These are phyloP conservation scores for Acrodontium crateriforme DNA, from an alignment of 2,329 filamentous ascomycete genomes.

Conservation along the genomic window DNA sequence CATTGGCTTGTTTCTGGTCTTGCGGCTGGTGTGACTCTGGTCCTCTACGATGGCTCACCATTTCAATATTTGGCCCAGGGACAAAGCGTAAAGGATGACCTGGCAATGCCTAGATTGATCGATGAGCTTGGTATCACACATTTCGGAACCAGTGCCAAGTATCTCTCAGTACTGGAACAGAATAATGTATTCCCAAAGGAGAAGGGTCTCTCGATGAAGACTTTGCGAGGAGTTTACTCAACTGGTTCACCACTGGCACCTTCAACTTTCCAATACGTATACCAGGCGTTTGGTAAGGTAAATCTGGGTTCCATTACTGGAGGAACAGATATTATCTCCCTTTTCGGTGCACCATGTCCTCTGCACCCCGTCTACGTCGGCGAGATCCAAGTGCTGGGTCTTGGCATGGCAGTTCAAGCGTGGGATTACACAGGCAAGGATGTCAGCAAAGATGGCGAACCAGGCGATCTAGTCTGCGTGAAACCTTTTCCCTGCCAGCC, in stretches of 20 bases:
- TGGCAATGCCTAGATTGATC: slow-evolving; percentile 71
- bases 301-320: slow-evolving; percentile 90
- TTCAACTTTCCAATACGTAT: slow-evolving; percentile 84
- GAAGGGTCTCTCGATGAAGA: slow-evolving; percentile 41
- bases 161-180: slow-evolving; percentile 80
- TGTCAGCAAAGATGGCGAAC: slow-evolving; percentile 47
- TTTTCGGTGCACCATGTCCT: slow-evolving; percentile 72
- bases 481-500: slow-evolving; percentile 84
- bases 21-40: slow-evolving; percentile 65
- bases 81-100: slow-evolving; percentile 48
- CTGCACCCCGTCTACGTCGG: slow-evolving; percentile 35
- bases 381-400: slow-evolving; percentile 36
- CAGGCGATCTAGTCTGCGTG: slow-evolving; percentile 79
- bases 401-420: slow-evolving; percentile 38
- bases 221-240: slow-evolving; percentile 76
- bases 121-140: slow-evolving; percentile 73
- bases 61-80: slow-evolving; percentile 45
- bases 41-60: slow-evolving; percentile 86
- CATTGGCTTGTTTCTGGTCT: slow-evolving; percentile 87
- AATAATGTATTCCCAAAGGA: slow-evolving; percentile 47
- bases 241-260: slow-evolving; percentile 86
- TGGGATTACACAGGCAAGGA: slow-evolving; percentile 42
- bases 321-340: slow-evolving; percentile 89
- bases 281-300: slow-evolving; percentile 69
- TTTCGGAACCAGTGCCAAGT: slow-evolving; percentile 90